Evolutionary conservation across 768 basidiomycete species (phyloP), one percentile per base, ranked within the genome.

Genomic region (Mycena leptocephala): DNA sequence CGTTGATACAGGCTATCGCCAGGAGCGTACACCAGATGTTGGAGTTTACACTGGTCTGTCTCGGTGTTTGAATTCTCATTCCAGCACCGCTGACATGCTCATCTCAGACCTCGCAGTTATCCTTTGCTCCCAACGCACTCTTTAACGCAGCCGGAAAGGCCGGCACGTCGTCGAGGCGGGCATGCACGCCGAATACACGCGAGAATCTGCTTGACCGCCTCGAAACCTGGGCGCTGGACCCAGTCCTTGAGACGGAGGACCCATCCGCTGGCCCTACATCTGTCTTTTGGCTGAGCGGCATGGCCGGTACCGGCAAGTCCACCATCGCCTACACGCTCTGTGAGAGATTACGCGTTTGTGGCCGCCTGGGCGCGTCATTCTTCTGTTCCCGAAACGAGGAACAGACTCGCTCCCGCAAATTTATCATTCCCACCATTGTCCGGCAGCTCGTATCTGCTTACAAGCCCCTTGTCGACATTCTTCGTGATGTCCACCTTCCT

Each of bases 241-340:
- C n/a, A n/a, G n/a, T n/a, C n/a, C n/a, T n/a, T n/a, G n/a, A n/a
- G n/a, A n/a, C n/a, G n/a, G n/a, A 53, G n/a, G 48, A 55, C 33
- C 7, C 48, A 33, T 55, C 66, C 46, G 22, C 39, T 16, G 24
- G 41, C 20, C 28, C 61, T 16, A n/a, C 33, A 2, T 24, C 41
- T 3, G 71, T 80, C 41, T 80, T 65, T 58, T 82, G 81, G 81
- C 72, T 82, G n/a, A 80, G 76, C 32, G 81, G 80, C 24, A 58
- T 69, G 22, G 78, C 79, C 28, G 81, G 81, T 13, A 79, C 67
- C 9, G 81, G 81, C 8, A 82, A 82, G 66, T 77, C 66, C 22
- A 79, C 81, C 11, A 78, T 82, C 48, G 78, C 80, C 68, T 77
- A 61, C 59, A 61, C 59, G 22, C 59, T 61, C n/a, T 61, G 59